These are phyloP conservation scores for Periconia digitata DNA, from an alignment of 2,329 filamentous ascomycete genomes.

Conservation along the genomic window DNA sequence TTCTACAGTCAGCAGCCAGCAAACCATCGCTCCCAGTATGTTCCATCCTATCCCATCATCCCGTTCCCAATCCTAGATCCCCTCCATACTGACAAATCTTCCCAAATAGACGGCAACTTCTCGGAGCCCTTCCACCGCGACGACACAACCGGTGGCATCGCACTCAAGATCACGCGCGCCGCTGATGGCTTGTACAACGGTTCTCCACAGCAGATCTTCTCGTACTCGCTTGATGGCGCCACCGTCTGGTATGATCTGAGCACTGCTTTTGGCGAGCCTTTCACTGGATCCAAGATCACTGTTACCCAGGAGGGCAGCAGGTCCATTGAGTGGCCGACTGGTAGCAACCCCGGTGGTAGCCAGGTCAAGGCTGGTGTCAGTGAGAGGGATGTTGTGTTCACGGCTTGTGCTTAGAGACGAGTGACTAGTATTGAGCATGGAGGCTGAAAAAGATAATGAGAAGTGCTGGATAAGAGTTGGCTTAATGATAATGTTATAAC, in stretches of 20 bases:
- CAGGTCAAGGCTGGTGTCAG: slow-evolving; percentile 18
- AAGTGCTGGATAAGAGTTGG: background rate
- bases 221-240: slow-evolving; percentile 27
- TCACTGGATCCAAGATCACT: slow-evolving; percentile 24
- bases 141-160: slow-evolving; percentile 27
- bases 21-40: slow-evolving; percentile 21
- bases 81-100: background rate
- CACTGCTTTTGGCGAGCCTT: slow-evolving; percentile 30
- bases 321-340: slow-evolving; percentile 28
- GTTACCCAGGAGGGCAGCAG: slow-evolving; percentile 21
- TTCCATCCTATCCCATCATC: background rate
- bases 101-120: slow-evolving; percentile 9
- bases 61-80: background rate
- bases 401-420: slow-evolving; percentile 7
- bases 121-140: slow-evolving; percentile 24
- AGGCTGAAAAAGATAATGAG: background rate
- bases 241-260: slow-evolving; percentile 32
- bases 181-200: slow-evolving; percentile 25
- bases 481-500: background rate
- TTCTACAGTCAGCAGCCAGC: slow-evolving; percentile 17
- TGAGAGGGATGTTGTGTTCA: slow-evolving; percentile 28
- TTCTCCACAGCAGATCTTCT: slow-evolving; percentile 26
- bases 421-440: background rate
- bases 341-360: slow-evolving; percentile 22
- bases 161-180: slow-evolving; percentile 31